Conservation (phyloP, 495 filamentous ascomycete species). For the Oidiodendron maius region DNA sequence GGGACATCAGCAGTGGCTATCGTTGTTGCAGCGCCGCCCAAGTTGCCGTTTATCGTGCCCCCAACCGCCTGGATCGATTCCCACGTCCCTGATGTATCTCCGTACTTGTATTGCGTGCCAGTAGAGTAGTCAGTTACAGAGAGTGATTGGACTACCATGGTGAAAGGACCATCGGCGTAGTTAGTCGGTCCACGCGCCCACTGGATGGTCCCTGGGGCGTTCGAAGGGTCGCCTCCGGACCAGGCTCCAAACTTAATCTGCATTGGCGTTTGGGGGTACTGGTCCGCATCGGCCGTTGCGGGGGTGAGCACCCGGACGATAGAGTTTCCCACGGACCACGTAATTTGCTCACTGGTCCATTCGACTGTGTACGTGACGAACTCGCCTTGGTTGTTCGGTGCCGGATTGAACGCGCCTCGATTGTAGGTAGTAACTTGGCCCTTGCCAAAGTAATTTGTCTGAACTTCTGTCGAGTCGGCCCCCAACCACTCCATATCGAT, state of each 20-base stretch:
- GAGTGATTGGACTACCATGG: constrained; percentile 72
- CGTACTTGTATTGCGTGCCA: constrained; percentile 68
- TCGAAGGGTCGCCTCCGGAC: constrained; percentile 64
- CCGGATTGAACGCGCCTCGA: constrained; percentile 53
- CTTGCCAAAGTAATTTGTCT: constrained; percentile 79
- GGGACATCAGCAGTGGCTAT: constrained; percentile 16
- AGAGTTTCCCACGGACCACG: constrained; percentile 62
- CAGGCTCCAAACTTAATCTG: constrained; percentile 66
- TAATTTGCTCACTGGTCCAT: constrained; percentile 60
- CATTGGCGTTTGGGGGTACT: constrained; percentile 74
- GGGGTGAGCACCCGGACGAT: constrained; percentile 58
- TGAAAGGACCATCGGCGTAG: constrained; percentile 64
- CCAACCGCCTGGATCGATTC: constrained; percentile 64
- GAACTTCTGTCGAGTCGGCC: constrained; percentile 43
- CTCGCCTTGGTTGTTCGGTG: constrained; percentile 48
- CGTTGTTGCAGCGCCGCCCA: constrained; percentile 7
- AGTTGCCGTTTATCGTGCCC: constrained; percentile 48
- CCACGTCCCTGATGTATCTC: constrained; percentile 61
- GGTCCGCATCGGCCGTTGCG: constrained; percentile 38
- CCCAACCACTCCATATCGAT: constrained; percentile 68
- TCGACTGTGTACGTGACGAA: constrained; percentile 75
- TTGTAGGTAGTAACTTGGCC: constrained; percentile 57
- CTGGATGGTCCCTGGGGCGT: constrained; percentile 58
- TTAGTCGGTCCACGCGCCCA: constrained; percentile 70
- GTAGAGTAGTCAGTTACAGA: constrained; percentile 77